Evolutionary conservation across 306 rosid species (phyloP), one percentile per base, ranked within the genome.

Genomic region (Cyamopsis tetragonoloba): DNA sequence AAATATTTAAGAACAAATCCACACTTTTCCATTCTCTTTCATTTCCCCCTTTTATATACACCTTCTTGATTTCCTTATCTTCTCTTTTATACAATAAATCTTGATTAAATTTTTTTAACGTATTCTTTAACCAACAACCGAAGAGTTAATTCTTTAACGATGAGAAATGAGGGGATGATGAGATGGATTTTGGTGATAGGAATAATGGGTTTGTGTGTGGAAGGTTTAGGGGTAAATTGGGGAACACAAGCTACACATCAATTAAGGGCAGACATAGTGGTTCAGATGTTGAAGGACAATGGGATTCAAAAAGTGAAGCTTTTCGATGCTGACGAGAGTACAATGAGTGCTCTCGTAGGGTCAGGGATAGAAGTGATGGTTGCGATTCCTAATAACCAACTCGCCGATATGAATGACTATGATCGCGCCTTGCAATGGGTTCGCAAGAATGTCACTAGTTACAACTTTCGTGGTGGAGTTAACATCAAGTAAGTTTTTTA

Each of bases 221-320:
- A 88, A 63, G 96, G 98, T 31, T 70, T 93, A 38, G 98, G 98
- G 9, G 92, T 93, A 69, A 93, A 93, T 44, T 93, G 98, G 98
- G 98, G 98, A 54, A 93, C 97, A 4, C 86, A 79, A 82, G 96
- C 98, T 1, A 86, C 88, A 4, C 98, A 87, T 57, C 38, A 70
- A 60, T 73, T 93, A 70, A 93, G 77, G 2, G 84, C 98, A 26
- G 77, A 80, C 61, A 80, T 82, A 2, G 82, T 93, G 81, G 96
- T 88, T 5, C 74, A 89, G 86, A 80, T 93, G 91, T 6, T 93
- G 67, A 89, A 89, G 65, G 95, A 85, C 47, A 93, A 93, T 59
- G 98, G 96, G 17, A 87, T 93, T 64, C 44, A 57, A 23, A 93
- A 89, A 47, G 98, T 93, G 79, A 93, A 89, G 76, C 81, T 93